These are phyloP conservation scores for Venustampulla echinocandica DNA, from an alignment of 495 filamentous ascomycete species.

Conservation along the genomic window DNA sequence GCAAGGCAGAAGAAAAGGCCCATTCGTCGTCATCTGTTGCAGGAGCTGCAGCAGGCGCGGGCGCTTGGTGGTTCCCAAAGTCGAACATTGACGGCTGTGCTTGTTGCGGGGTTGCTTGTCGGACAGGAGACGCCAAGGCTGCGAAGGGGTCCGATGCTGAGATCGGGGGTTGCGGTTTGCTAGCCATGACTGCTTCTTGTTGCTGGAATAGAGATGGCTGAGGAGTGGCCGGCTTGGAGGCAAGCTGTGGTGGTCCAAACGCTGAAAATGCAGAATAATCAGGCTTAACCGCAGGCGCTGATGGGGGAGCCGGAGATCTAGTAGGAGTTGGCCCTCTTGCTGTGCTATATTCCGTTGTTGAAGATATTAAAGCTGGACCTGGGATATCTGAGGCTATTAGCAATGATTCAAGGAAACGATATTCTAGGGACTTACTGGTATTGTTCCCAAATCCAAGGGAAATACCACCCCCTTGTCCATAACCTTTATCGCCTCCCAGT, in stretches of 20 bases:
- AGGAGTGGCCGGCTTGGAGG: slow-evolving; percentile 34
- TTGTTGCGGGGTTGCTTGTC: slow-evolving; percentile 32
- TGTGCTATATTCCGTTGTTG: slow-evolving; percentile 48
- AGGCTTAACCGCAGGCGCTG: slow-evolving; percentile 28
- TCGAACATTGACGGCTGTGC: slow-evolving; percentile 23
- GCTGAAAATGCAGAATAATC: slow-evolving; percentile 58
- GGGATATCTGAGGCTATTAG: slow-evolving; percentile 17
- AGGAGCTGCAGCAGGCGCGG: slow-evolving; percentile 25
- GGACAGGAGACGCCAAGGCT: slow-evolving; percentile 48
- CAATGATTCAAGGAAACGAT: background rate
- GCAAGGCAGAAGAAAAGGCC: slow-evolving; percentile 82
- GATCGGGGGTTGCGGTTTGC: slow-evolving; percentile 32
- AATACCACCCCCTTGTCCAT: slow-evolving; percentile 71
- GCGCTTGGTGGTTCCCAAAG: slow-evolving; percentile 19
- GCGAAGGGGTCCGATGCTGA: slow-evolving; percentile 57
- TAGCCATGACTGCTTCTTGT: slow-evolving; percentile 25
- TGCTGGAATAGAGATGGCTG: slow-evolving; percentile 35
- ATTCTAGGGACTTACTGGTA: slow-evolving; percentile 38
- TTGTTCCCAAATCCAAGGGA: slow-evolving; percentile 72
- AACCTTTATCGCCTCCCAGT: slow-evolving; percentile 41
- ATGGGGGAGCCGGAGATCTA: slow-evolving; percentile 22
- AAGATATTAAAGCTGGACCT: slow-evolving; percentile 52
- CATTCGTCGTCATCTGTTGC: slow-evolving; percentile 76
- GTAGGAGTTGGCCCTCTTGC: slow-evolving; percentile 35
- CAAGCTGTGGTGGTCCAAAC: slow-evolving; percentile 33